Percentiles rank a stretch among this genome's conserved stretches.
phyloP scores from a whole-genome alignment of 257 asterid species.

The Ajuga chamaepitys region DNA sequence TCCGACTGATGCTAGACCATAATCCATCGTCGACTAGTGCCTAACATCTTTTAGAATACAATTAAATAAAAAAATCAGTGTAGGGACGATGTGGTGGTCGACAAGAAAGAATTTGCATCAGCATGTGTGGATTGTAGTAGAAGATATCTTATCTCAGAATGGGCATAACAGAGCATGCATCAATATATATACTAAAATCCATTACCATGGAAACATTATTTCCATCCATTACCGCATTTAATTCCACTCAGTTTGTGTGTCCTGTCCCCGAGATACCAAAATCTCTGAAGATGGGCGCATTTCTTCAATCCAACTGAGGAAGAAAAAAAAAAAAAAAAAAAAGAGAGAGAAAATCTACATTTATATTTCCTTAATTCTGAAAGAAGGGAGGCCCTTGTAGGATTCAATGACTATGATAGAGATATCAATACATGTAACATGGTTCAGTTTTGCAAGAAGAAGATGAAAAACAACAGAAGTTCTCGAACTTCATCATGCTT shows the following conservation, averaged over 20 bases:
- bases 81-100: conserved; percentile 8
- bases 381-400: conserved; percentile 14
- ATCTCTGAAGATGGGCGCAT: neutral
- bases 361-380: conserved; percentile 6
- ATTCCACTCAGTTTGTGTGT: conserved; percentile 7
- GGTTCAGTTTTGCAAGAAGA: conserved; percentile 19
- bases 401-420: conserved; percentile 16
- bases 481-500: conserved; percentile 39
- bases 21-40: too few species aligned
- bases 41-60: too few species aligned
- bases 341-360: neutral
- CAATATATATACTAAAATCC: conserved; percentile 13
- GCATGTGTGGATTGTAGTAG: conserved; percentile 1
- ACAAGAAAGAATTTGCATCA: neutral
- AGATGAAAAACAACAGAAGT: conserved; percentile 18
- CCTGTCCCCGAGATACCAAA: neutral
- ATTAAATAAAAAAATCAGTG: neutral
- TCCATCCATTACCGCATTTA: conserved; percentile 4
- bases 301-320: neutral
- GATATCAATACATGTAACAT: neutral
- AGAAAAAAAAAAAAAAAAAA: neutral
- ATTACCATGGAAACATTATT: neutral
- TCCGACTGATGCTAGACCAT: too few species aligned
- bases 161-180: conserved; percentile 18
- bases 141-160: conserved; percentile 17